Conservation (phyloP, 1,284 basidiomycete genomes). For the Papiliotrema nemorosa region DNA sequence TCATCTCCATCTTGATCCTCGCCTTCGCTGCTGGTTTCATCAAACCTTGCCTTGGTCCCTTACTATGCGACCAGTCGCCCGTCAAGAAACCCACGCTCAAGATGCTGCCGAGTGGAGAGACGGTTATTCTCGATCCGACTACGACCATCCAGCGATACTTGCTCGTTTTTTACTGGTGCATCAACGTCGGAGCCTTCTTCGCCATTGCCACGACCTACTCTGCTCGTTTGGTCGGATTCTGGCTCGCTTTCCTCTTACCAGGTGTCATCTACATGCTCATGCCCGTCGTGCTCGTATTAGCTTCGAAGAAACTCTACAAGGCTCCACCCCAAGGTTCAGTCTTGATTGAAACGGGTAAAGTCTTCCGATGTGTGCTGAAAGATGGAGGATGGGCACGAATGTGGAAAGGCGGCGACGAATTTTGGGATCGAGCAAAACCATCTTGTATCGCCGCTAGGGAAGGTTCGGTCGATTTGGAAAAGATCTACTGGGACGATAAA, state of each 20-base stretch:
- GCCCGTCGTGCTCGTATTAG: conserved; percentile 46
- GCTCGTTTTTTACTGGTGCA: conserved; percentile 32
- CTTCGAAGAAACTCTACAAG: conserved; percentile 44
- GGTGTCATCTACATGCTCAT: conserved; percentile 52
- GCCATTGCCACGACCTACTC: conserved; percentile 30
- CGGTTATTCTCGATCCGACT: conserved; percentile 39
- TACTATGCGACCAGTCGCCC: conserved; percentile 43
- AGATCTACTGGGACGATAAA: conserved; percentile 48
- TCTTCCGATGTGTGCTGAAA: conserved; percentile 21
- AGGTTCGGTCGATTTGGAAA: conserved; percentile 32
- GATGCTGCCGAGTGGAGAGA: conserved; percentile 30
- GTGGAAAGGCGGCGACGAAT: conserved; percentile 33
- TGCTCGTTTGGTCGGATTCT: conserved; percentile 37
- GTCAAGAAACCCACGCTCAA: conserved; percentile 26
- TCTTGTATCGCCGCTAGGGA: conserved; percentile 6
- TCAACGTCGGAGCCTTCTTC: conserved; percentile 42
- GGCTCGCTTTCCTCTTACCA: conserved; percentile 44
- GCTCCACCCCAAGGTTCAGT: conserved; percentile 50
- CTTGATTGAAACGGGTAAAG: conserved; percentile 36
- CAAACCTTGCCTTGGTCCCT: conserved; percentile 34
- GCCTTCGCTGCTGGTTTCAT: conserved; percentile 34
- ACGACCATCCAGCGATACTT: conserved; percentile 33
- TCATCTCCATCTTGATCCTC: conserved; percentile 38
- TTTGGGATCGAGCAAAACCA: conserved; percentile 43
- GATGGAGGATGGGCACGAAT: conserved; percentile 23